Evolutionary conservation across 164 flowering plant species (phyloP), one percentile per base, ranked within the genome.

Genomic region (Echeveria elegans): DNA sequence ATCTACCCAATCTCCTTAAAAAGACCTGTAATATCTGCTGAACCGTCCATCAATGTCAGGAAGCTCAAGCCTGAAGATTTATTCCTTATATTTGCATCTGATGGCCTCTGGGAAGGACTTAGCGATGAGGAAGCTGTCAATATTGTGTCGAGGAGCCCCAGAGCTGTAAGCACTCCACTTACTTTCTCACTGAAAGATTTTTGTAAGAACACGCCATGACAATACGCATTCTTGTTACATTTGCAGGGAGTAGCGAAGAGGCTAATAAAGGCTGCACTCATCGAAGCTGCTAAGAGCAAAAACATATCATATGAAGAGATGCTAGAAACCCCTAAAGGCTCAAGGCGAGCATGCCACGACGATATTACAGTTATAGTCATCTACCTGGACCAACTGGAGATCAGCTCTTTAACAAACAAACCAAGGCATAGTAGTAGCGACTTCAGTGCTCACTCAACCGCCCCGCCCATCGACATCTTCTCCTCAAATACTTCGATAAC

Each of bases 201-300:
- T 28, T 26, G 26, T n/a, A 41, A 65, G 30, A 38, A 21, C 41
- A 38, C 41, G n/a, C n/a, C n/a, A n/a, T n/a, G n/a, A 38, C 28
- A 38, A 18, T n/a, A 2, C 7, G 21, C n/a, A n/a, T n/a, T 16
- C 29, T 28, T 23, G 23, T 64, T 34, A 28, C 65, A 9, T 34
- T 66, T 78, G 69, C 81, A 86, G 90, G 90, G 90, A 36, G 84
- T 86, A 53, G 90, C 90, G 1, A 84, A 82, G 81, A 78, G 84
- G 70, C 69, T 86, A 69, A 88, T 86, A 19, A 75, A 77, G 67
- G 83, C 88, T 28, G 90, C 90, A 11, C 73, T 84, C 56, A 72
- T 74, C 31, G 82, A 77, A 64, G 90, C 85, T 67, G 90, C 88
- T 4, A 86, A 70, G 74, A 86, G 82, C 72, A 78, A 78, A 69